Conservation (phyloP, 2,329 filamentous ascomycete species). For the Thielaviopsis ethacetica region DNA sequence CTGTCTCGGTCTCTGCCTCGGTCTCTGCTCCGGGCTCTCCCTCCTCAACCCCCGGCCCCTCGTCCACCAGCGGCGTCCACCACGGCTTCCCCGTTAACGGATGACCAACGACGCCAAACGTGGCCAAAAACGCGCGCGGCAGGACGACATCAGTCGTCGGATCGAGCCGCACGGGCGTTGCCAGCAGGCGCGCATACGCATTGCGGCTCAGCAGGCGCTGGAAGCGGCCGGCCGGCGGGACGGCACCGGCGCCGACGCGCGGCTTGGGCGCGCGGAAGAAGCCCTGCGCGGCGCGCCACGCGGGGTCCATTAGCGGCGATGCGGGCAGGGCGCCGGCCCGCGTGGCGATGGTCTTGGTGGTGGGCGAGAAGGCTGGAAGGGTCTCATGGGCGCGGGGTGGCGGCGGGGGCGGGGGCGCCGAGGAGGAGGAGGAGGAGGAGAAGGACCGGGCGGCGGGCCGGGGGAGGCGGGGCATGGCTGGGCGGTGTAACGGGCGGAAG, state of each 20-base stretch:
- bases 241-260: slow-evolving; percentile 13
- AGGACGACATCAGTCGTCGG: slow-evolving; percentile 29
- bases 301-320: slow-evolving; percentile 37
- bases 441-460: no score
- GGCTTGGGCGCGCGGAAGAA: slow-evolving; percentile 23
- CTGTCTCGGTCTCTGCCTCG: neutral
- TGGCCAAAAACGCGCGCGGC: slow-evolving; percentile 46
- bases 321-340: slow-evolving; percentile 30
- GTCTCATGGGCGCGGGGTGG: neutral
- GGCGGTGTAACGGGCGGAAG: neutral
- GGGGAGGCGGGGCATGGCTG: neutral
- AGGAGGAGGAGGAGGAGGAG: no score
- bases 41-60: neutral
- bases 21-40: neutral
- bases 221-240: slow-evolving; percentile 26
- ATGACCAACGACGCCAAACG: slow-evolving; percentile 39
- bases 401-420: neutral
- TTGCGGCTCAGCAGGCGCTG: slow-evolving; percentile 44
- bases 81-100: slow-evolving; percentile 36
- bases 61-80: slow-evolving; percentile 31
- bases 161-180: slow-evolving; percentile 42
- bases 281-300: slow-evolving; percentile 28
- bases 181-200: slow-evolving; percentile 47
- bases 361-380: slow-evolving; percentile 19
- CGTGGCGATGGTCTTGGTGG: slow-evolving; percentile 29